These are phyloP conservation scores for Rhizopus microsporus DNA, from an alignment of 371 early-diverging fungal species.

Conservation along the genomic window DNA sequence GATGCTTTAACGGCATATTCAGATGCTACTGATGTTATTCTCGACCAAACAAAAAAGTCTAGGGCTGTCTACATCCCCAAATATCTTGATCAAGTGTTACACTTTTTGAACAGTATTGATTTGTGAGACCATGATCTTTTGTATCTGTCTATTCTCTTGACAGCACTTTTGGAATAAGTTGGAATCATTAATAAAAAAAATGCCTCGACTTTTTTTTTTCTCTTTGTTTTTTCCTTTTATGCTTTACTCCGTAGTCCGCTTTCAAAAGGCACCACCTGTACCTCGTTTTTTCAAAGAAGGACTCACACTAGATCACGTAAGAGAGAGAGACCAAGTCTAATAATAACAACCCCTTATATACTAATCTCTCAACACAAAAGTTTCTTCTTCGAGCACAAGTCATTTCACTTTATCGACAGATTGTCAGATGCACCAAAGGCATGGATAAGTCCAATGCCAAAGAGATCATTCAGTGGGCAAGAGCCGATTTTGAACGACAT, in stretches of 20 bases:
- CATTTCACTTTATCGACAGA: constrained; percentile 61
- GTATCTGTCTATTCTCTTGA: too few species aligned
- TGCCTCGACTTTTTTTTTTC: constrained; percentile 2
- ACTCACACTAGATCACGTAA: constrained; percentile 47
- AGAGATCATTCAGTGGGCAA: constrained; percentile 59
- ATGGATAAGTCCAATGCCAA: constrained; percentile 52
- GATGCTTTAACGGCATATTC: too few species aligned
- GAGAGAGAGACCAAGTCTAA: background rate
- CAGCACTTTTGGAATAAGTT: too few species aligned
- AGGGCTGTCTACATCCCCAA: too few species aligned
- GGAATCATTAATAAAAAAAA: background rate
- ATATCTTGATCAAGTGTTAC: too few species aligned
- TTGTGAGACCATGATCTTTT: too few species aligned
- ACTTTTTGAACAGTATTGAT: too few species aligned
- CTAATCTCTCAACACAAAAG: constrained; percentile 24
- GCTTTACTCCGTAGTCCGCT: constrained; percentile 25
- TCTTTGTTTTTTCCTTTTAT: constrained; percentile 13
- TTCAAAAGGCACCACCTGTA: constrained; percentile 37
- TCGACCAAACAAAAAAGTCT: too few species aligned
- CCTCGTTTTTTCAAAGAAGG: constrained; percentile 46
- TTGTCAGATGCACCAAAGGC: constrained; percentile 58
- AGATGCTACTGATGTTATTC: too few species aligned
- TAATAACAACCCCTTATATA: too few species aligned
- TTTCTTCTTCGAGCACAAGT: constrained; percentile 59
- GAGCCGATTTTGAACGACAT: constrained; percentile 65